Evolutionary conservation across 768 basidiomycete species (phyloP), one percentile per base, ranked within the genome.

Genomic region (Phlebiopsis flavidoalba): DNA sequence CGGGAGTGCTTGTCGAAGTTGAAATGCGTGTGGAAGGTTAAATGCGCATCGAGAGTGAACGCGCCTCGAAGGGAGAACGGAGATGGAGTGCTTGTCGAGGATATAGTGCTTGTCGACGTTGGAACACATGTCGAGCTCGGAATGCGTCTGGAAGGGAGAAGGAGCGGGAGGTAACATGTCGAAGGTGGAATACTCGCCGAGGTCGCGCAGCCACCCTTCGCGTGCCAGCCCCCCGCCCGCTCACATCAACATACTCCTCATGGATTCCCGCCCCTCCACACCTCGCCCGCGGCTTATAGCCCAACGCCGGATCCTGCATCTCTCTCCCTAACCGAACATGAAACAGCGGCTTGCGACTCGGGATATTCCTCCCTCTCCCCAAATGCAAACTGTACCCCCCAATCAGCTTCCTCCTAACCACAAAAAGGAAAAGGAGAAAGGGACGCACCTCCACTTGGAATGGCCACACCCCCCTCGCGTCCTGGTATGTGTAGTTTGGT

Each of bases 271-370:
- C 66, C 61, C 31, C 65, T 70, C 77, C 81, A 89, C 48, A 58
- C n/a, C n/a, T 67, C 40, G 88, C 88, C 37, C 74, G 76, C 8
- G 89, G 89, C 48, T 67, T 76, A 70, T 91, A 91, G 19, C 78
- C 77, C 57, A 85, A 69, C 3, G 67, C 65, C 55, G 71, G 17
- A 62, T 79, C 75, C 17, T 75, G 70, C 75, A 85, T 84, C 49
- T n/a, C 89, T 80, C 62, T 79, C 69, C 71, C 80, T 78, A 37
- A 92, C 90, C 6, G 83, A 43, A 75, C 66, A 65, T 91, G 89
- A 67, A 91, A 85, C 8, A 77, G 77, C 0, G 88, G 86, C 4
- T 75, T 63, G 21, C 63, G 53, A 22, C 58, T 76, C 7, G 68
- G 65, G 57, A 91, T 80, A 15, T 69, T 62, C 12, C 89, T 79